Conservation (phyloP, 1,284 basidiomycete species). For the Sphaerobolus stellatus region DNA sequence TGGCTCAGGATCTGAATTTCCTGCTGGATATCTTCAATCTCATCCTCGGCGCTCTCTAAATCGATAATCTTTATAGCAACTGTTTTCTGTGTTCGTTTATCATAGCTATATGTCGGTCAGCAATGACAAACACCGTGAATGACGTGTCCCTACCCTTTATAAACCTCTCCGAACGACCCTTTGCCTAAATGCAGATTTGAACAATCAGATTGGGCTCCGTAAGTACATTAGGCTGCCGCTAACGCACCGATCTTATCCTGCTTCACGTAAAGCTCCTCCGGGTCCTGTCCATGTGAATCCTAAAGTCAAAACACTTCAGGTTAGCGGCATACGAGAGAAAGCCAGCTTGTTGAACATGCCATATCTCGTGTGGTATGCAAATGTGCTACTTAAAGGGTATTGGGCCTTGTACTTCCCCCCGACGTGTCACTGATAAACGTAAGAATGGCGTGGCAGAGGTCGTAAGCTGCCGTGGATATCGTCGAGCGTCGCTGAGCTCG, state of each 20-base stretch:
- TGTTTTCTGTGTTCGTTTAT: conserved; percentile 88
- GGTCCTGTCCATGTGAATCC: conserved; percentile 77
- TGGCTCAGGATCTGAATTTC: conserved; percentile 99
- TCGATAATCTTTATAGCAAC: conserved; percentile 99
- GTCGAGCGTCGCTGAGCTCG: too few species aligned
- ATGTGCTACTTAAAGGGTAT: too few species aligned
- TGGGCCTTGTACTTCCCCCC: too few species aligned
- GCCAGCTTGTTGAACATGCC: conserved; percentile 1
- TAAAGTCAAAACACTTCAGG: conserved; percentile 27
- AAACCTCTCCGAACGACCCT: conserved; percentile 97
- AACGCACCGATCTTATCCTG: conserved; percentile 91
- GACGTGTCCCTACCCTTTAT: conserved; percentile 71
- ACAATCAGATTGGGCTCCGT: conserved; percentile 15
- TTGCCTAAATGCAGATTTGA: conserved; percentile 60
- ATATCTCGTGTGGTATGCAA: not conserved
- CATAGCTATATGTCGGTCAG: conserved; percentile 57
- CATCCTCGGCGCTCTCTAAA: conserved; percentile 97
- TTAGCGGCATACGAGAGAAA: too few species aligned
- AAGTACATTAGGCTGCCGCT: not conserved
- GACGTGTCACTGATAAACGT: too few species aligned
- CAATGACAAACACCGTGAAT: conserved; percentile 8
- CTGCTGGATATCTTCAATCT: conserved; percentile 99
- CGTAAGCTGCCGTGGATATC: too few species aligned
- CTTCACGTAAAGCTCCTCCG: conserved; percentile 92
- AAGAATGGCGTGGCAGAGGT: too few species aligned